Evolutionary conservation across 805 yeast genomes (phyloP).

Genomic region (Candida arabinofermentans): DNA sequence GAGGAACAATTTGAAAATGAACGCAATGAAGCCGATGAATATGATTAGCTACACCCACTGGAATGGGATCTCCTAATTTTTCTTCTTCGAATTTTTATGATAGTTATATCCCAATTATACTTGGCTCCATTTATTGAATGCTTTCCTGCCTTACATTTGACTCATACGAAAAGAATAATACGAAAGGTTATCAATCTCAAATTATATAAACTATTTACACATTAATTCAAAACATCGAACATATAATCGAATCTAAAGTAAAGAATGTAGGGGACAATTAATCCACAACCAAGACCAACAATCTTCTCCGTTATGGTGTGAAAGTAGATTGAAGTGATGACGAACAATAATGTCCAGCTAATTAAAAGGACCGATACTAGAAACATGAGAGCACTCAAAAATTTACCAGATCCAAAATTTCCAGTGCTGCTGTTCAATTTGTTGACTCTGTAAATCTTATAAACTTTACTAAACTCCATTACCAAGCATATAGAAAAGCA

Average conservation of each 20-base stretch:
- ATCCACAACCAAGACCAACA: constrained; percentile 39
- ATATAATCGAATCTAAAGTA: constrained; percentile 14
- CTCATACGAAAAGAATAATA: too few relatives aligned
- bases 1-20: constrained; percentile 5
- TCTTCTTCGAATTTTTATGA: too few relatives aligned
- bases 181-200: too few relatives aligned
- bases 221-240: constrained; percentile 8
- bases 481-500: constrained; percentile 30
- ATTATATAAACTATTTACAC: background rate
- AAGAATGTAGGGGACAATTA: constrained; percentile 29
- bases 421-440: background rate
- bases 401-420: background rate
- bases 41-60: background rate
- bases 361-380: constrained; percentile 12
- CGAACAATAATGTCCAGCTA: constrained; percentile 38
- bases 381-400: background rate
- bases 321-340: constrained; percentile 45
- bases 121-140: too few relatives aligned
- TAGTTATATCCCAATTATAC: too few relatives aligned
- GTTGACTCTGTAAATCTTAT: constrained; percentile 7
- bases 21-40: background rate
- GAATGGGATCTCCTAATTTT: background rate
- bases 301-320: constrained; percentile 46
- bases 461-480: constrained; percentile 19
- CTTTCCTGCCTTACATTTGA: too few relatives aligned